Evolutionary conservation across 2,329 filamentous ascomycete genomes (phyloP), one percentile per base, ranked within the genome.

Genomic region (Cladosporium sp.): DNA sequence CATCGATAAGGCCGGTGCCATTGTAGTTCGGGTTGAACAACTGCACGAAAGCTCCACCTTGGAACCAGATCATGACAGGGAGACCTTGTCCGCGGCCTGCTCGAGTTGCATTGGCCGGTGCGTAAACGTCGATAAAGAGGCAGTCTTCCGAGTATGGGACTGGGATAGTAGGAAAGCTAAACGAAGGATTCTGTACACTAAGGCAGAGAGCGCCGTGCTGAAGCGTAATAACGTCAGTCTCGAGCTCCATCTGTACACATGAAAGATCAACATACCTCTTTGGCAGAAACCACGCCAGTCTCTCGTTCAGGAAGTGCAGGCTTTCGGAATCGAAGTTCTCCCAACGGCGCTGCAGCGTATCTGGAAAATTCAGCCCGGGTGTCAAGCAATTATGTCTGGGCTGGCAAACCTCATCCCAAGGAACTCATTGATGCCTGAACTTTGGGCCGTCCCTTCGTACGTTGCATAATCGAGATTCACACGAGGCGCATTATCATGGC

Each of bases 41-140:
- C 1, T 84, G 66, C 82, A 80, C 69, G 75, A 82, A 81, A 1
- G 78, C 79, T 29, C 80, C 80, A 28, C 80, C 80, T 61, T 80
- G 83, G 49, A 86, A 83, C 69, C 80, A 86, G 69, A 86, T 81
- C 72, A 84, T 89, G 2, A 93, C 89, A 0, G 90, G 90, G 5
- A 91, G 77, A 18, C 80, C 84, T 2, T 44, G 18, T 21, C 18
- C 40, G 1, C 6, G 18, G 0, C 84, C 83, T 11, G 74, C 76
- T 0, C 74, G 74, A 0, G 80, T 84, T 0, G 83, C 83, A 18
- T 80, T 76, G 1, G 81, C 83, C 0, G 89, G 86, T 0, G 88
- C 86, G 70, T 85, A 88, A 7, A 89, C 81, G 65, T 89, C 84
- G 8, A 92, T 79, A 68, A 88, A 89, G 1, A 93, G 82, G 73